Base-by-base conservation (phyloP, 805 yeast species). In the Ogataea corticis region DNA sequence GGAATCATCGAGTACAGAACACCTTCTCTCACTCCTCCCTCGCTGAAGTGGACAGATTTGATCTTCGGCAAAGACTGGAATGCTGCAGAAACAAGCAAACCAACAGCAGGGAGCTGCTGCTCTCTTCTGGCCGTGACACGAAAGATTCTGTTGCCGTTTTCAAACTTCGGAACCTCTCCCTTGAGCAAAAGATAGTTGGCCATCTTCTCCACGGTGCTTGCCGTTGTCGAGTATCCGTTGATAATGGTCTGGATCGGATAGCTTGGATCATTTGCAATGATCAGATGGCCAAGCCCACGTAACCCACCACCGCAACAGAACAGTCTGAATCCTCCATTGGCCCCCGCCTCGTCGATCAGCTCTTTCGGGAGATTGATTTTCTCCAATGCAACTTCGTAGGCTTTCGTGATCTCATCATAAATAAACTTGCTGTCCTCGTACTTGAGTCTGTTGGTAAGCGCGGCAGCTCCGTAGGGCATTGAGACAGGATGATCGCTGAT, bases 1-100 rank as follows among this genome's bases (percentile, higher is more conserved):
- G 88, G 81, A 29, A 85, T 67, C 56, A 76, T 75, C 6, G 85
- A 79, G 58, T 79, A 85, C 30, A 86, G 57, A 1, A 82, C 80
- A 49, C 92, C 92, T 65, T 85, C 92, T 54, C 92, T 71, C 17
- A 85, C 83, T 46, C 90, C 90, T 51, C 89, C 90, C 61, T 85
- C 89, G 45, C 83, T 75, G 61, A 85, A 85, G 54, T 83, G 80
- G 21, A 85, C 74, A 2, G 83, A 76, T 53, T 78, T 78, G 33
- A 84, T 71, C 29, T 68, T 69, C 14, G 89, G 88, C 29, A 83
- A 63, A 0, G 82, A 74, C 48, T 79, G 82, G 55, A 80, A 74
- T 0, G 84, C 81, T 0, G 86, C 87, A 28, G 81, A 72, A 49
- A 83, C 68, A 13, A 85, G 61, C 14, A 83, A 57, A 1, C 86